phyloP scores from a whole-genome alignment of 345 rosid genomes.

The Salix brachista region DNA sequence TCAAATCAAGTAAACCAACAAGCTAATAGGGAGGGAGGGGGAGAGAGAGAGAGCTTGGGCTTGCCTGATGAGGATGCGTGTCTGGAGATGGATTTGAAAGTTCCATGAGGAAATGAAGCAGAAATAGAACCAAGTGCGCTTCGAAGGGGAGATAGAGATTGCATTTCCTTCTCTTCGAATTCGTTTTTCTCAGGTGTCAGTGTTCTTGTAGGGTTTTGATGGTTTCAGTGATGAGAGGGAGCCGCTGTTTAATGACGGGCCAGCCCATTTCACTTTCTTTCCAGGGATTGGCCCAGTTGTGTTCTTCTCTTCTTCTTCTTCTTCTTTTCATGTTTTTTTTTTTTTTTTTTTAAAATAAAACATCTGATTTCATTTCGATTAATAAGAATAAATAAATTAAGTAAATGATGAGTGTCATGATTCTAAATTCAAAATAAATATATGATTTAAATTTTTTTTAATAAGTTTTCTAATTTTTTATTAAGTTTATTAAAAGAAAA shows the following conservation, averaged over 20 bases:
- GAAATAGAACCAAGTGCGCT: not conserved
- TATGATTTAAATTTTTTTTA: no score
- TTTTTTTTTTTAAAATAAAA: no score
- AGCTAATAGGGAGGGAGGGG: not conserved
- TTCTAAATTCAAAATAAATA: no score
- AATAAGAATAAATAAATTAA: not conserved
- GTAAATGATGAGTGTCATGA: no score
- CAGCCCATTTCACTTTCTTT: not conserved
- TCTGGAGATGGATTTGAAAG: not conserved
- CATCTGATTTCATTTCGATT: no score
- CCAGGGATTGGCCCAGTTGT: not conserved
- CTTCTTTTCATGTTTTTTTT: no score
- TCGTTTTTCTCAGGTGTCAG: not conserved
- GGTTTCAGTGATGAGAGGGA: not conserved
- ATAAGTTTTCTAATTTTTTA: no score
- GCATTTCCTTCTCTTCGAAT: not conserved
- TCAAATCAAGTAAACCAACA: not conserved
- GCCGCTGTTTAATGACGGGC: not conserved
- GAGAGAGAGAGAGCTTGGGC: not conserved
- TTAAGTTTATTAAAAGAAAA: no score
- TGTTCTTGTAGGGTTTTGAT: not conserved
- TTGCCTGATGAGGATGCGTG: not conserved
- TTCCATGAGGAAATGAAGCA: not conserved
- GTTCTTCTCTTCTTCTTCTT: not conserved
- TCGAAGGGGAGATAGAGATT: slow-evolving; percentile 7